Base-by-base conservation (phyloP, 2,329 filamentous ascomycete species). In the Xylariaceae sp. region DNA sequence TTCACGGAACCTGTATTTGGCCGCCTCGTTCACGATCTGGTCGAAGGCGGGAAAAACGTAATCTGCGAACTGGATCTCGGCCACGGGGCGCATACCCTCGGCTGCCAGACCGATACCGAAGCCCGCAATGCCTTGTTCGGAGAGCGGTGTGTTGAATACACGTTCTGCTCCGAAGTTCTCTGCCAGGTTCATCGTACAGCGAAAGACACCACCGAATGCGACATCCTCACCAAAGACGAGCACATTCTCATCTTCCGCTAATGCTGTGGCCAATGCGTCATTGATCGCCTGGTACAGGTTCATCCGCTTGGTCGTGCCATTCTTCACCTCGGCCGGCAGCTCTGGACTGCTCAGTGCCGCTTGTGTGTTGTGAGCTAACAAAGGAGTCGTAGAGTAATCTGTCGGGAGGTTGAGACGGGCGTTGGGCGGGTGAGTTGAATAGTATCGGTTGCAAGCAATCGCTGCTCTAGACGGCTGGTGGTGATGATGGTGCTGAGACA, bases 271-370 rank as follows among this genome's bases (percentile, higher is more conserved):
- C 18, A 99, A 81, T 9, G 93, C 92, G 65, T 93, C 87, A 73
- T 97, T 97, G 78, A 99, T 86, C 54, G 94, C 88, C 73, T 96
- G 91, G 77, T 94, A 97, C 44, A 97, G 82, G 75, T 97, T 97
- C 82, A 95, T 88, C 66, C 90, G 88, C 72, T 90, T 91, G 2
- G 91, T 93, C 1, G 87, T 81, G 51, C 86, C 85, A 71, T 85
- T 85, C 65, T 82, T 84, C 35, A 85, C 79, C 17, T 86, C 80
- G 37, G 78, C 71, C 0, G 90, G 80, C 3, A 97, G 83, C 69
- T 96, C 91, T 3, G 83, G 78, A 69, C 88, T 88, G 52, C 80
- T 76, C 15, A 95, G 82, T 6, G 91, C 85, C 1, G 85, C 78
- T 65, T 89, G 86, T 1, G 92, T 81, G 23, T 84, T 89, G 72